Percentiles rank a stretch among this genome's conserved stretches.
These are phyloP conservation scores for Fraxinus dipetala DNA, from an alignment of 305 asterid species.

Conservation along the genomic window DNA sequence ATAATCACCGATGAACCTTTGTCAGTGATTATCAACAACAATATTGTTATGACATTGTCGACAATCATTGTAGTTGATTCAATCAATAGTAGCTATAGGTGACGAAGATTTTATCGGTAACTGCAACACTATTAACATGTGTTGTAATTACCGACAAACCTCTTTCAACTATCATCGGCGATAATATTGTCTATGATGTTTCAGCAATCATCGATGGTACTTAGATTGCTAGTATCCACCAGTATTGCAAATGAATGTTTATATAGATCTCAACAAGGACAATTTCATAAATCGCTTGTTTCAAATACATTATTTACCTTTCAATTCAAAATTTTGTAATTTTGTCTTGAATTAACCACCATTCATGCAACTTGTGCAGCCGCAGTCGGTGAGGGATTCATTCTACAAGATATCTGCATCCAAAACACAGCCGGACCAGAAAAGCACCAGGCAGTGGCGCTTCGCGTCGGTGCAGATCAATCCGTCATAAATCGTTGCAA, in stretches of 20 bases:
- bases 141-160: not conserved
- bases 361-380: constrained; percentile 30
- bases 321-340: not conserved
- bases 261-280: not conserved
- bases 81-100: not conserved
- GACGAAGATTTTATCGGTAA: no score
- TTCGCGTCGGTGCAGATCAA: constrained; percentile 49
- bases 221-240: no score
- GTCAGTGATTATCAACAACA: not conserved
- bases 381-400: constrained; percentile 47
- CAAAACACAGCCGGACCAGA: constrained; percentile 66
- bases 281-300: not conserved
- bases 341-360: not conserved
- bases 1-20: not conserved
- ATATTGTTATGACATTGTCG: not conserved
- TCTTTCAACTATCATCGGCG: not conserved
- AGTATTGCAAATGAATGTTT: not conserved
- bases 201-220: no score
- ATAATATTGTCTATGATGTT: no score
- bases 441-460: constrained; percentile 69
- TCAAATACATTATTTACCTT: not conserved
- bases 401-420: constrained; percentile 48
- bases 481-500: constrained; percentile 53
- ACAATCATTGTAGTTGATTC: not conserved
- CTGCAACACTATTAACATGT: not conserved